These are phyloP conservation scores for Debaryomyces maramus DNA, from an alignment of 805 yeast genomes.

Conservation along the genomic window DNA sequence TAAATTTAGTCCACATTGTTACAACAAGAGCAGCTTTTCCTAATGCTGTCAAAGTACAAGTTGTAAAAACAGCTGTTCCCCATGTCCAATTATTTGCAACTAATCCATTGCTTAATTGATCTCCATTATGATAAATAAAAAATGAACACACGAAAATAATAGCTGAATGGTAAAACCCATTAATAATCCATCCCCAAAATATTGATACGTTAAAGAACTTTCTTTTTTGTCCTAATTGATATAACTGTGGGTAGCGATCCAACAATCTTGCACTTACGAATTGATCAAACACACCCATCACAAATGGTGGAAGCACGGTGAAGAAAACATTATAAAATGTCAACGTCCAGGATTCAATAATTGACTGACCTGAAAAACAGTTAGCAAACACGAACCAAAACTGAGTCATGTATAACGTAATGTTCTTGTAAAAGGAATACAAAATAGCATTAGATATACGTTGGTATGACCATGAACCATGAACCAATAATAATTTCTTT, in stretches of 20 bases:
- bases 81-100: constrained; percentile 89
- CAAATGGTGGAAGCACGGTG: constrained; percentile 94
- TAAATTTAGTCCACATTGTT: constrained; percentile 92
- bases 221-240: constrained; percentile 85
- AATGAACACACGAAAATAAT: constrained; percentile 73
- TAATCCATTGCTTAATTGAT: constrained; percentile 63
- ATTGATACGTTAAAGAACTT: constrained; percentile 86
- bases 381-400: constrained; percentile 96
- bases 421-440: constrained; percentile 93
- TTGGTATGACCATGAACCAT: constrained; percentile 97
- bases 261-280: constrained; percentile 87
- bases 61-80: constrained; percentile 88
- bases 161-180: constrained; percentile 93
- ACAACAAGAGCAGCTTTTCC: constrained; percentile 95
- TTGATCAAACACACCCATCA: constrained; percentile 95
- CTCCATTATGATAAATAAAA: constrained; percentile 67
- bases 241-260: constrained; percentile 89
- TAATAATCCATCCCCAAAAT: constrained; percentile 96
- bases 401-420: constrained; percentile 95
- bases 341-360: constrained; percentile 96
- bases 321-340: constrained; percentile 93
- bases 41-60: constrained; percentile 82
- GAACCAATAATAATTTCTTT: constrained; percentile 81
- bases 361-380: constrained; percentile 92
- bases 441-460: constrained; percentile 89